phyloP scores from a whole-genome alignment of 2,329 filamentous ascomycete genomes.

The Paecilomyces sp. region DNA sequence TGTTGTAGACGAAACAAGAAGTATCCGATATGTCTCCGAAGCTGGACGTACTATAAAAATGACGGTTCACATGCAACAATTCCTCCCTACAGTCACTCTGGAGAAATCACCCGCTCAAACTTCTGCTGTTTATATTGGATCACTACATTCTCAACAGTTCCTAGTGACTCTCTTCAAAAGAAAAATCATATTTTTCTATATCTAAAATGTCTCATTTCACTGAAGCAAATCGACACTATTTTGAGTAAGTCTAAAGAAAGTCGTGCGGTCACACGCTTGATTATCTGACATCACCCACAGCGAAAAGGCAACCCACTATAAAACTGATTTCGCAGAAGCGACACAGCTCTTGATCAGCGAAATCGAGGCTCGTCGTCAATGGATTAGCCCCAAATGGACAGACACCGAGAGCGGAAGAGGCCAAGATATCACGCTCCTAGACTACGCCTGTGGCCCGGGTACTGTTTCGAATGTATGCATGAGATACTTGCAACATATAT shows the following conservation, averaged over 20 bases:
- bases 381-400: constrained; percentile 55
- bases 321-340: constrained; percentile 49
- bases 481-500: neutral
- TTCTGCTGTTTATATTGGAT: neutral
- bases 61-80: neutral
- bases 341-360: constrained; percentile 48
- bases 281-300: constrained; percentile 23
- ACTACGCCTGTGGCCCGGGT: constrained; percentile 72
- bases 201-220: constrained; percentile 26
- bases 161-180: neutral
- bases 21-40: constrained; percentile 28
- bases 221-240: constrained; percentile 32
- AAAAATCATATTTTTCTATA: neutral
- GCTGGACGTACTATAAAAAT: neutral
- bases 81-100: neutral
- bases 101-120: too few relatives aligned
- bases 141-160: neutral
- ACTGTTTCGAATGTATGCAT: constrained; percentile 54
- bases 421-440: constrained; percentile 49
- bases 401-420: constrained; percentile 22
- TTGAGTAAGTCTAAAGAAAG: constrained; percentile 27
- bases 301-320: constrained; percentile 49
- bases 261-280: neutral
- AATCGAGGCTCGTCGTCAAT: constrained; percentile 48
- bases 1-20: constrained; percentile 5